phyloP scores from a whole-genome alignment of 2,329 filamentous ascomycete genomes.

The Epichloe gansuensis region DNA sequence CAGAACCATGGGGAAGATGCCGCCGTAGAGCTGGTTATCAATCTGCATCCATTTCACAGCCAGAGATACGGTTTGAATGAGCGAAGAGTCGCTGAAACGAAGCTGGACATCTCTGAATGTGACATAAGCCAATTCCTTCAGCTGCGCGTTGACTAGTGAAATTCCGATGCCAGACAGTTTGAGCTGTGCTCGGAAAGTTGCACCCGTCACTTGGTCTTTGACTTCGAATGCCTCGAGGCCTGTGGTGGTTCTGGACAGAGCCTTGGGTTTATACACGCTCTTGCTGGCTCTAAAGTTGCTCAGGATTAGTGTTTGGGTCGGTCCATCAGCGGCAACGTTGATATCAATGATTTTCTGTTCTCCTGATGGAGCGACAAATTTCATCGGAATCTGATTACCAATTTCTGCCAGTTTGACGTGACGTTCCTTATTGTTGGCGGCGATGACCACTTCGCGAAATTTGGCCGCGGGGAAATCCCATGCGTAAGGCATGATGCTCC shows the following conservation, averaged over 20 bases:
- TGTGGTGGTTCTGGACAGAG: conserved; percentile 32
- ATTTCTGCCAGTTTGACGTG: conserved; percentile 95
- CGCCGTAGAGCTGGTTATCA: conserved; percentile 95
- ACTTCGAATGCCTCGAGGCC: conserved; percentile 65
- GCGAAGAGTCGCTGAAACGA: conserved; percentile 80
- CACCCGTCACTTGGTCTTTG: conserved; percentile 77
- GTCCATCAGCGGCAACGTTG: conserved; percentile 89
- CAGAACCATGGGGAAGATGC: conserved; percentile 92
- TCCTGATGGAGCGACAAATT: conserved; percentile 55
- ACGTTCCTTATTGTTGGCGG: conserved; percentile 43
- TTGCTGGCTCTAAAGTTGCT: conserved; percentile 89
- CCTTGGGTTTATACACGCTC: conserved; percentile 67
- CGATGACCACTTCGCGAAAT: conserved; percentile 79
- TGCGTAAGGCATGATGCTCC: conserved; percentile 98
- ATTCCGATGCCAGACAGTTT: conserved; percentile 83
- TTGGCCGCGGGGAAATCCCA: conserved; percentile 99
- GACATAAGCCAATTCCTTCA: conserved; percentile 85
- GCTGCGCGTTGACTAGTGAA: conserved; percentile 82
- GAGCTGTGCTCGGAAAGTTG: conserved; percentile 80
- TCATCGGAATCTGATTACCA: conserved; percentile 90
- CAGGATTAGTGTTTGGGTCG: conserved; percentile 84
- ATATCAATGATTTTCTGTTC: conserved; percentile 86
- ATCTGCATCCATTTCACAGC: conserved; percentile 98
- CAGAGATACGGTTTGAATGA: conserved; percentile 83
- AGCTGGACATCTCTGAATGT: conserved; percentile 85